A percentile compares a stretch with the other conserved stretches of the same genome.
Conservation (phyloP, 2,329 filamentous ascomycete species). For the Fusarium clavum region DNA sequence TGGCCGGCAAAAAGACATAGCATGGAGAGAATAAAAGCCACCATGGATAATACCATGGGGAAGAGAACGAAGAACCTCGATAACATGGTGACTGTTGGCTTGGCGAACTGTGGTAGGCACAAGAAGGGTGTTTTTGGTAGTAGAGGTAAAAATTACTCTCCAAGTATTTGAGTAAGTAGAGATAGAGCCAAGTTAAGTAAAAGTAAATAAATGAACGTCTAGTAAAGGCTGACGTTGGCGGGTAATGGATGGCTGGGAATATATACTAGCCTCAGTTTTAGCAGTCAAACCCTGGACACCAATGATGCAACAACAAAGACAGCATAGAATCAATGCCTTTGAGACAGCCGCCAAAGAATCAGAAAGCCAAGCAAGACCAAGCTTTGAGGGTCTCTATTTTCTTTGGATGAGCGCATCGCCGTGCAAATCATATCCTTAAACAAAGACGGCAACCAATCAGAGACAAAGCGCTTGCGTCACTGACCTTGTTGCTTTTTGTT, state of each 20-base stretch:
- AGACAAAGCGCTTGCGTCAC: constrained; percentile 37
- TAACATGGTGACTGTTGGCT: constrained; percentile 29
- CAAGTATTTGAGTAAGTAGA: background rate
- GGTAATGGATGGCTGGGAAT: constrained; percentile 20
- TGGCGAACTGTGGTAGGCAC: constrained; percentile 2
- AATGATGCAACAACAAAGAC: constrained; percentile 30
- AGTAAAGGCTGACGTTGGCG: constrained; percentile 15
- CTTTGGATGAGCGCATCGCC: constrained; percentile 38
- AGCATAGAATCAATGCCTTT: constrained; percentile 3
- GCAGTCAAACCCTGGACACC: background rate
- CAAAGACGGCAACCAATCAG: constrained; percentile 26
- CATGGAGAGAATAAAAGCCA: constrained; percentile 54
- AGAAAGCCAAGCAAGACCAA: constrained; percentile 20
- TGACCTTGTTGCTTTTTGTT: constrained; percentile 5
- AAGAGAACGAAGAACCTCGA: constrained; percentile 50
- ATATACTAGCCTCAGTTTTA: constrained; percentile 25
- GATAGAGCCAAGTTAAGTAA: constrained; percentile 1
- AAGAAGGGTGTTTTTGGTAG: constrained; percentile 1
- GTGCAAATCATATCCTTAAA: constrained; percentile 41
- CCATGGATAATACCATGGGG: constrained; percentile 53
- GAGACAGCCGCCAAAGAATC: constrained; percentile 4
- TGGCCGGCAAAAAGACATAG: constrained; percentile 57
- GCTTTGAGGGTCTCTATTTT: constrained; percentile 19
- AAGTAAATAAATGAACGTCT: constrained; percentile 10
- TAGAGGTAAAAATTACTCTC: background rate